Evolutionary conservation across 225 moss, liverwort and hornwort genomes (phyloP).

Genomic region (Polytrichum commune): DNA sequence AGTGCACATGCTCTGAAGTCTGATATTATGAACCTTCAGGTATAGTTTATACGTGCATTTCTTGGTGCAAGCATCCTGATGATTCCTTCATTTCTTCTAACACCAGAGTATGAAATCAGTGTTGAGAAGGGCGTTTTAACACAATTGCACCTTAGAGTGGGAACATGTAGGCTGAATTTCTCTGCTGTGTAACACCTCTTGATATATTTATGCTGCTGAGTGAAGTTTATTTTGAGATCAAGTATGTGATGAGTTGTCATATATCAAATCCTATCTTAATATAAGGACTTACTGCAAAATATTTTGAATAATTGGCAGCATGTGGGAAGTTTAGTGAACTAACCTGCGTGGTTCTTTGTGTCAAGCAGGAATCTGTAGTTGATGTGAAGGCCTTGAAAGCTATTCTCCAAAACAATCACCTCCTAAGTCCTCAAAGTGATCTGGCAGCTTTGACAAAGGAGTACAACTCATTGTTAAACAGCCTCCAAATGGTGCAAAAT

Average conservation of each 20-base stretch:
- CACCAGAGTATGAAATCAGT: too few species aligned
- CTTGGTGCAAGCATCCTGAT: neutral
- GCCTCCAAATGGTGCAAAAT: conserved; percentile 28
- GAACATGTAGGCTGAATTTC: too few species aligned
- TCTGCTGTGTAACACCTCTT: too few species aligned
- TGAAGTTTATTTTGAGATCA: too few species aligned
- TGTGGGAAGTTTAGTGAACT: neutral
- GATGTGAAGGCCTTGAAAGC: conserved; percentile 38
- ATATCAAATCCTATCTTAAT: too few species aligned
- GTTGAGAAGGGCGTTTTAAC: too few species aligned
- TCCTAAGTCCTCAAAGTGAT: conserved; percentile 21
- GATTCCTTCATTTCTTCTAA: too few species aligned
- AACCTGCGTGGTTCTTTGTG: conserved; percentile 6
- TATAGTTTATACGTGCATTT: conserved; percentile 13
- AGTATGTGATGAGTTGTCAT: too few species aligned
- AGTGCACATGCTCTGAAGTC: conserved; percentile 44
- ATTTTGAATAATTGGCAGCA: neutral
- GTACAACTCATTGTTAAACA: conserved; percentile 23
- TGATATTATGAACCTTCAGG: conserved; percentile 58
- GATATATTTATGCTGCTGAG: too few species aligned
- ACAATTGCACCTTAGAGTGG: too few species aligned
- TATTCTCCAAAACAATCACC: conserved; percentile 22
- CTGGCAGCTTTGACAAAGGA: conserved; percentile 32
- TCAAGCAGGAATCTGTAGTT: conserved; percentile 36
- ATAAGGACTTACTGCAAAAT: too few species aligned